Evolutionary conservation across 2,329 filamentous ascomycete genomes (phyloP).

Genomic region (Penicillium sp.): DNA sequence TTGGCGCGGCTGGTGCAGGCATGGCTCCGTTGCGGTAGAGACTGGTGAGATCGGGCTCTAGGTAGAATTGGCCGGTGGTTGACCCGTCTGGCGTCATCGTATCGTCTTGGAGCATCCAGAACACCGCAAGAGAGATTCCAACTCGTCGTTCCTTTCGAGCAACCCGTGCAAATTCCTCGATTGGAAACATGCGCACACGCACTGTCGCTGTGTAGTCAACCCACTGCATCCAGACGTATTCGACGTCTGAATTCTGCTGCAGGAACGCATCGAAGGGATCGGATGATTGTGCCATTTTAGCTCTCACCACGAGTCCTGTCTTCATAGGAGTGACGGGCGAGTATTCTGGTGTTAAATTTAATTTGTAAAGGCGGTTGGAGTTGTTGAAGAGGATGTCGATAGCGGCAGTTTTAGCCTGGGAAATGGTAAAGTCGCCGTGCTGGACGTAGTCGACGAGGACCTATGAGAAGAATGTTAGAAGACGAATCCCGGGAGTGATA

Average conservation of each 20-base stretch:
- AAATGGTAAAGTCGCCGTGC: constrained; percentile 55
- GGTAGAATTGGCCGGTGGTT: constrained; percentile 59
- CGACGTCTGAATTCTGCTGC: constrained; percentile 46
- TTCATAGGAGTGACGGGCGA: constrained; percentile 5
- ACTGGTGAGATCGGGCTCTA: constrained; percentile 61
- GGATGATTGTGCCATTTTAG: constrained; percentile 9
- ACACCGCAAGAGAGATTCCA: constrained; percentile 58
- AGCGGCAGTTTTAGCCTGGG: constrained; percentile 59
- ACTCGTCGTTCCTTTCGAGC: constrained; percentile 47
- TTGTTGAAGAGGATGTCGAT: constrained; percentile 70
- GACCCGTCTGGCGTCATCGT: constrained; percentile 47
- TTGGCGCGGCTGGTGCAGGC: constrained; percentile 39
- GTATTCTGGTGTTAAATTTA: constrained; percentile 42
- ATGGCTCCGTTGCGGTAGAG: constrained; percentile 55
- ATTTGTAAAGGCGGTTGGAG: constrained; percentile 66
- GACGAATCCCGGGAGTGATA: background rate
- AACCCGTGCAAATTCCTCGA: constrained; percentile 50
- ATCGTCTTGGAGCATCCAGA: constrained; percentile 66
- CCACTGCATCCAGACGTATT: constrained; percentile 70
- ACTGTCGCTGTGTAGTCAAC: constrained; percentile 68
- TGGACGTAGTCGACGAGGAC: constrained; percentile 62
- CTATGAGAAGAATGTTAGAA: constrained; percentile 31
- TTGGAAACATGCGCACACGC: constrained; percentile 62
- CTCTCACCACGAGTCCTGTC: constrained; percentile 1
- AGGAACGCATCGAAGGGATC: constrained; percentile 46